Evolutionary conservation across 805 yeast species (phyloP).

Genomic region (Saccharomycopsis oosterbeekiorum): DNA sequence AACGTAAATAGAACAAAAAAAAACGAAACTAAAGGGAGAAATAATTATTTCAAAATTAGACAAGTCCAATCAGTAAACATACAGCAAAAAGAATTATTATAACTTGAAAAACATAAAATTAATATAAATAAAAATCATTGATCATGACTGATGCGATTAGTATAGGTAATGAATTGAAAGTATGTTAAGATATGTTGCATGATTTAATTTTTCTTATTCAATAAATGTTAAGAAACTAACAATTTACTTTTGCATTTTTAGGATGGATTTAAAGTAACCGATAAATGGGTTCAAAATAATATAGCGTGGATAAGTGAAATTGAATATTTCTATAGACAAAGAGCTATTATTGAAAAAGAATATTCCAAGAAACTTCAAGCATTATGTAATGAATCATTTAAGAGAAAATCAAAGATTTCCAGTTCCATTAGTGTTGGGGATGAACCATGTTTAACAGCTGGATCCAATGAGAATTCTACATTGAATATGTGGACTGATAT

Average conservation of each 20-base stretch:
- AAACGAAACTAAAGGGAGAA: no score
- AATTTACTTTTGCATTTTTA: not conserved
- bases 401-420: conserved; percentile 61
- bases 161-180: conserved; percentile 19
- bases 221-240: not conserved
- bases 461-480: conserved; percentile 82
- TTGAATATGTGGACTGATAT: conserved; percentile 87
- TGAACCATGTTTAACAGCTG: conserved; percentile 84
- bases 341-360: conserved; percentile 76
- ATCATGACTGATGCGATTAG: conserved; percentile 20
- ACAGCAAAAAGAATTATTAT: no score
- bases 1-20: no score
- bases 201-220: not conserved
- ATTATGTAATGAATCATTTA: conserved; percentile 59
- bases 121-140: not conserved
- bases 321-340: conserved; percentile 73
- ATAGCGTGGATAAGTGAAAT: conserved; percentile 68
- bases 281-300: conserved; percentile 70
- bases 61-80: no score
- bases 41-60: no score
- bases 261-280: conserved; percentile 49
- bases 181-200: not conserved
- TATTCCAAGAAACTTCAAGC: conserved; percentile 59
- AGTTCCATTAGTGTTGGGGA: conserved; percentile 80
- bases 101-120: no score